phyloP scores from a whole-genome alignment of 139 green algal species.

The Micractinium conductrix region DNA sequence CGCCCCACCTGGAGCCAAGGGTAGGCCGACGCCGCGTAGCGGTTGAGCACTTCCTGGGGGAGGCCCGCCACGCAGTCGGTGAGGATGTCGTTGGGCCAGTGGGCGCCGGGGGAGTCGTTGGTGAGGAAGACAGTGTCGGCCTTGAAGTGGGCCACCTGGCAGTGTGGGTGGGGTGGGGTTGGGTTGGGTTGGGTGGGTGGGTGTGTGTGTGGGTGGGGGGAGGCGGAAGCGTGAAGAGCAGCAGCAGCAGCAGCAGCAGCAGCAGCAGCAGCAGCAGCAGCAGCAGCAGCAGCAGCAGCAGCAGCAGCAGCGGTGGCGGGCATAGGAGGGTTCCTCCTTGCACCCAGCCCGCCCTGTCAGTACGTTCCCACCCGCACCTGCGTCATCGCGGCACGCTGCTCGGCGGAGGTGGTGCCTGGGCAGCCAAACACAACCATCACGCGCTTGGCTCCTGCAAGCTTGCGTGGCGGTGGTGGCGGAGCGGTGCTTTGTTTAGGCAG shows the following conservation, averaged over 20 bases:
- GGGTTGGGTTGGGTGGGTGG: neutral
- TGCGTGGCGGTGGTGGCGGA: too few relatives aligned
- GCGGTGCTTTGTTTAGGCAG: too few relatives aligned
- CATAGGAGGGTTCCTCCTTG: neutral
- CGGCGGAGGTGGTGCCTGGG: constrained; percentile 66
- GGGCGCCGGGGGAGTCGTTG: constrained; percentile 85
- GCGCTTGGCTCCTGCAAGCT: constrained; percentile 49
- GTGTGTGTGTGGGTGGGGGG: neutral
- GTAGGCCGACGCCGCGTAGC: constrained; percentile 24
- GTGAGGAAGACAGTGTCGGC: constrained; percentile 94
- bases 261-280: too few relatives aligned
- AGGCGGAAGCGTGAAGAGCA: neutral
- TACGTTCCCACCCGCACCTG: constrained; percentile 1
- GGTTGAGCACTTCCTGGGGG: constrained; percentile 68
- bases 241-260: neutral
- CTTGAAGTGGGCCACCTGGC: constrained; percentile 65
- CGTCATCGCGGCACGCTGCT: constrained; percentile 39
- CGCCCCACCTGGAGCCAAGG: constrained; percentile 39
- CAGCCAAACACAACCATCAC: constrained; percentile 94
- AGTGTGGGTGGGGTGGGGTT: neutral
- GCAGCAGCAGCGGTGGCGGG: too few relatives aligned
- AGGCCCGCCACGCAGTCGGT: constrained; percentile 82
- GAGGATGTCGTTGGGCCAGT: constrained; percentile 74
- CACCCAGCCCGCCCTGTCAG: too few relatives aligned
- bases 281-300: too few relatives aligned